Base-by-base conservation (phyloP, 805 yeast genomes). In the Metschnikowia bowlesiae region DNA sequence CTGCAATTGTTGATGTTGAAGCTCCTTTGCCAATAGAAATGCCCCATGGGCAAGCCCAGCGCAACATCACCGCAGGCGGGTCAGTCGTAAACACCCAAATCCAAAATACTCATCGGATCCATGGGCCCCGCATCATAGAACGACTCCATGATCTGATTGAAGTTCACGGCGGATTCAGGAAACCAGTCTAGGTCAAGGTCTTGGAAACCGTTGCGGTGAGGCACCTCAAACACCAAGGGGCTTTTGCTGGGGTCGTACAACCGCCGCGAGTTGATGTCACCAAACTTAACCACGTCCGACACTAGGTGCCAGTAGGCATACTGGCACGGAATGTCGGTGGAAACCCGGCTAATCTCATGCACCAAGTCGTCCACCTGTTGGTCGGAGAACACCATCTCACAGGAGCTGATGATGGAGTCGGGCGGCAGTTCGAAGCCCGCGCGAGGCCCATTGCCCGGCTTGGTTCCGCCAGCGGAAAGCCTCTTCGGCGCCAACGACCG, bases 141-240 rank as follows among this genome's bases (percentile, higher is more conserved):
- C 18, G 53, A 40, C 36, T 48, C 57, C 57, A 53, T 53, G 13
- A 49, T 44, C n/a, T 46, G 39, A n/a, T 34, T 45, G 35, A 47
- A 28, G 33, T 41, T 50, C 33, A 36, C 46, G 4, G 33, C 46
- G 13, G 46, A 44, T 14, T 44, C 46, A 6, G 53, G 55, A 33
- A 49, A 50, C 55, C 53, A 50, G 14, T 35, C 40, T 3, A 29
- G 11, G 6, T 34, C 33, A 6, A 34, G 11, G 8, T 44, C 29
- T 1, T 7, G 46, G 7, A 14, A 26, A 6, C 11, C 10, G 29
- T 42, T 36, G 10, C 29, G 33, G 10, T 26, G 33, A 3, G 14
- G 48, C 8, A 35, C 40, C 18, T 39, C 52, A 32, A 49, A 52
- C 29, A 53, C 48, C 18, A 50, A 18, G 6, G 38, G 31, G 32